Base-by-base conservation (phyloP, 2,329 filamentous ascomycete species). In the Beauveria sp. region DNA sequence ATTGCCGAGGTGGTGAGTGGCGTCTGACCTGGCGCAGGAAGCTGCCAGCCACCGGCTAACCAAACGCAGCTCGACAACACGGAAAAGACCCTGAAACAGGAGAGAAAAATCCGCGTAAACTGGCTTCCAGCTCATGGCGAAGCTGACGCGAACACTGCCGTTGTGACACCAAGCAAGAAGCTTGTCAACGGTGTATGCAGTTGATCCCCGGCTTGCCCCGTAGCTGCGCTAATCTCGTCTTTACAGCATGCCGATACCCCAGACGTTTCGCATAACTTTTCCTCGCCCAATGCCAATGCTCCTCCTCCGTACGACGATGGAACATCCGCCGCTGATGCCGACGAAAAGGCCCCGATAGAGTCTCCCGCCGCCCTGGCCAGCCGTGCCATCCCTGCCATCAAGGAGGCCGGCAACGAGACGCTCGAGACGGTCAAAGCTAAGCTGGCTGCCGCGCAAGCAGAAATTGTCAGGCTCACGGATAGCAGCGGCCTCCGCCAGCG, bases 101-200 rank as follows among this genome's bases (percentile, higher is more conserved):
- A 99, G 80, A 91, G 88, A 79, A 99, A 97, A 82, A 99, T 99
- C 67, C 87, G 93, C 52, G 94, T 99, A 65, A 83, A 82, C 67
- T 99, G 93, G 81, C 80, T 97, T 47, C 76, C 89, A 53, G 80
- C 88, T 10, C 83, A 85, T 55, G 82, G 82, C 61, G 66, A 71
- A 18, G 67, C 64, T 47, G 61, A 64, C 16, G 34, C 57, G 28
- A 66, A 65, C 41, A 61, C 70, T 14, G 47, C 63, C 10, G 59
- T 67, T 5, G 66, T 68, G 62, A 81, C 79, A 1, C 79, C 79
- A 10, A 77, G 65, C 68, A 79, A 75, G 67, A 70, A 72, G 18
- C 63, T 72, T 20, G 63, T 70, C 40, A 79, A 77, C 62, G 76
- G 73, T 51, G 78, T 80, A 73, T 53, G 76, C 73, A 58, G 40